A percentile compares a stretch with the other conserved stretches of the same genome.
phyloP scores from a whole-genome alignment of 1,139 yeast species.

The Suhomyces atakaporum region DNA sequence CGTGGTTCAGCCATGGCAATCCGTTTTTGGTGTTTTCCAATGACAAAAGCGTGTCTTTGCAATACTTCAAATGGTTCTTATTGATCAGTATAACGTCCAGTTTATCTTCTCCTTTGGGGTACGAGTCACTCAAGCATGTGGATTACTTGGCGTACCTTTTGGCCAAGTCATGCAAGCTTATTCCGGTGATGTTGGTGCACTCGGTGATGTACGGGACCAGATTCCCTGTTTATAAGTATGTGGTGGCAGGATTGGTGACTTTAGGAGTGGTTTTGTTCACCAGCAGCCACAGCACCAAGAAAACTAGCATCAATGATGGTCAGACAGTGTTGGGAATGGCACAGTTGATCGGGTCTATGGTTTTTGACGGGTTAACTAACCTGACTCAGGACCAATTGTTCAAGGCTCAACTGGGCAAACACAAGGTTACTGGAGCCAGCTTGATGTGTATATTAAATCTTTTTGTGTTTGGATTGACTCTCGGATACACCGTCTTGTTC shows the following conservation, averaged over 20 bases:
- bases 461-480: constrained; percentile 47
- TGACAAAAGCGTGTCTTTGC: constrained; percentile 17
- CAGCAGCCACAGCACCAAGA: constrained; percentile 36
- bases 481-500: constrained; percentile 43
- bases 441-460: constrained; percentile 82
- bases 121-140: constrained; percentile 74
- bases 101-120: constrained; percentile 77
- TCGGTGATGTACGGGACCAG: constrained; percentile 66
- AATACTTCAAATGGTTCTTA: constrained; percentile 45
- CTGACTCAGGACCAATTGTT: constrained; percentile 90
- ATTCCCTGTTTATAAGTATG: constrained; percentile 75
- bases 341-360: constrained; percentile 61
- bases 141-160: constrained; percentile 82
- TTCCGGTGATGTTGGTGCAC: constrained; percentile 90
- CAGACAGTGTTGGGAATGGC: constrained; percentile 56
- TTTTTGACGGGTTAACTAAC: constrained; percentile 89
- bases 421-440: constrained; percentile 65
- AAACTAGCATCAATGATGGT: constrained; percentile 39
- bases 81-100: constrained; percentile 79
- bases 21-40: constrained; percentile 35
- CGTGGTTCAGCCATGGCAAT: constrained; percentile 33
- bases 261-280: constrained; percentile 82
- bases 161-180: constrained; percentile 90
- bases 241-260: constrained; percentile 76
- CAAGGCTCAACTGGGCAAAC: constrained; percentile 25